Evolutionary conservation across 208 protist species (phyloP).

Genomic region (Phytomonas francai): DNA sequence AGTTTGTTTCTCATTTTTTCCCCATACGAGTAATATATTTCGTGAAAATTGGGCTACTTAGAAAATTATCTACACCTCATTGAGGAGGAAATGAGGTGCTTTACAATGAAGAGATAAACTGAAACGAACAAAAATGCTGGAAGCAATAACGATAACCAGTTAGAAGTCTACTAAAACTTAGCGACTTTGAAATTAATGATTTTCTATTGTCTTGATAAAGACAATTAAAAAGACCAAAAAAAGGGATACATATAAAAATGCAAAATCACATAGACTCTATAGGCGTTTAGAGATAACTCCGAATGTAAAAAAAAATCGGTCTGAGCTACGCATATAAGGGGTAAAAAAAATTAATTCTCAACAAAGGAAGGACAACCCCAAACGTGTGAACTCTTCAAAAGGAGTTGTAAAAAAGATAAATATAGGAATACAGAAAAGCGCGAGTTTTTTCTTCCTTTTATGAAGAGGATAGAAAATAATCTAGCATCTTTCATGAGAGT

Average conservation of each 20-base stretch:
- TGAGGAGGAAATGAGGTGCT: neutral
- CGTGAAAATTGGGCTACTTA: neutral
- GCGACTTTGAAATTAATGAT: neutral
- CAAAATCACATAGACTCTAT: neutral
- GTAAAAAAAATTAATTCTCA: constrained; percentile 15
- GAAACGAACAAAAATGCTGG: neutral
- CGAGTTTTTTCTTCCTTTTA: neutral
- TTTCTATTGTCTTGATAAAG: constrained; percentile 6
- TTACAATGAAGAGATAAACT: constrained; percentile 4
- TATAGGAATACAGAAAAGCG: neutral
- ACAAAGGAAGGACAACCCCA: neutral
- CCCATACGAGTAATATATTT: neutral
- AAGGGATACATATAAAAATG: constrained; percentile 14
- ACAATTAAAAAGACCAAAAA: constrained; percentile 12
- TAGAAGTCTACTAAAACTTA: neutral
- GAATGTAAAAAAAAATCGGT: constrained; percentile 2
- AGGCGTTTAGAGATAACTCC: neutral
- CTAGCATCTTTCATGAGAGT: neutral
- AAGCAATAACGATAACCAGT: neutral
- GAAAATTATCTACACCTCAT: neutral
- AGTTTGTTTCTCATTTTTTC: neutral
- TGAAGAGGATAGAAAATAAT: neutral
- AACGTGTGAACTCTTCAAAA: constrained; percentile 5
- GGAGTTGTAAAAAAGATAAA: constrained; percentile 4
- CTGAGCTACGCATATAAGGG: constrained; percentile 12